Conservation (phyloP, 345 rosid genomes). For the Eucalyptus grandis region DNA sequence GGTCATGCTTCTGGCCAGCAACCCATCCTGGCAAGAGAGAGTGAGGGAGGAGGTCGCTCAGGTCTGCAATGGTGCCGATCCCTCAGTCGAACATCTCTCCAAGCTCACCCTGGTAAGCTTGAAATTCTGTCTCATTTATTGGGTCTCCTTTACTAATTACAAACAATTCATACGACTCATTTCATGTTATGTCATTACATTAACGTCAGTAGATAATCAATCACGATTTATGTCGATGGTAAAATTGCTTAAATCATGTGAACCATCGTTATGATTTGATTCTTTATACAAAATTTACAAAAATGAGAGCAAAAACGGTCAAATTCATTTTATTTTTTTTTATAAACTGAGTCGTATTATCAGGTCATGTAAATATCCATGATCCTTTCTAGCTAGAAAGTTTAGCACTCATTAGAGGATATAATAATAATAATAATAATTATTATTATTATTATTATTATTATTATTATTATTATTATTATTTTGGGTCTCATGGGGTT, state of each 20-base stretch:
- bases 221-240: no score
- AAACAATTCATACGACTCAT: not conserved
- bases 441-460: not conserved
- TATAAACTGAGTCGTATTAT: not conserved
- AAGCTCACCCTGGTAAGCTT: conserved; percentile 53
- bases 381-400: not conserved
- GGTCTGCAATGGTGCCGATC: conserved; percentile 55
- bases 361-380: not conserved
- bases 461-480: not conserved
- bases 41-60: conserved; percentile 48
- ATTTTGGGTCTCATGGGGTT: not conserved
- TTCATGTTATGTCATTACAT: not conserved
- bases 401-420: not conserved
- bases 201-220: not conserved
- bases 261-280: no score
- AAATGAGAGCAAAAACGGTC: not conserved
- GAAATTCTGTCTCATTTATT: not conserved
- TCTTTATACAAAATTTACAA: not conserved
- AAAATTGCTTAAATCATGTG: not conserved
- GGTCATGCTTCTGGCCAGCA: conserved; percentile 70
- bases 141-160: not conserved
- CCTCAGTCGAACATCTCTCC: conserved; percentile 63
- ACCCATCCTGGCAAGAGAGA: conserved; percentile 84
- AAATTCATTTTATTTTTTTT: not conserved
- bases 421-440: no score